Conservation (phyloP, 495 filamentous ascomycete genomes). For the Hypoxylon lienhwacheense region DNA sequence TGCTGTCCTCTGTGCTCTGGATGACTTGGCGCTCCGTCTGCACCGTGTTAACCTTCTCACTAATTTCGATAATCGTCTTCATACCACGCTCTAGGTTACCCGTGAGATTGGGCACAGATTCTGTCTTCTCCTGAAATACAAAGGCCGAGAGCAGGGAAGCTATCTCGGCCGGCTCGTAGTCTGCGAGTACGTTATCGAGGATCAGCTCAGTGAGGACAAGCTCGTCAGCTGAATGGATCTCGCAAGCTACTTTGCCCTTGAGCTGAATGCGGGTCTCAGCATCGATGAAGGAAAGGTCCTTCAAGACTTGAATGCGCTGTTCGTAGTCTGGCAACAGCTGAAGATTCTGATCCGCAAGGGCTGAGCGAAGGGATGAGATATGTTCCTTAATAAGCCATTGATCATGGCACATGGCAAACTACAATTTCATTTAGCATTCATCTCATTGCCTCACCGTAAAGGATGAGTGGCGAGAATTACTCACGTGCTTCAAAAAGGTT, state of each 20-base stretch:
- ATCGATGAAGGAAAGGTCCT: conserved; percentile 89
- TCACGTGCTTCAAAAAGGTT: conserved; percentile 81
- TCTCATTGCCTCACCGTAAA: neutral
- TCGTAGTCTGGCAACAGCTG: conserved; percentile 98
- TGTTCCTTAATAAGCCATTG: conserved; percentile 93
- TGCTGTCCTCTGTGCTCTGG: conserved; percentile 81
- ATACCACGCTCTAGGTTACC: conserved; percentile 79
- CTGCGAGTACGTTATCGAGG: conserved; percentile 91
- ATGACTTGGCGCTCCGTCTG: conserved; percentile 90
- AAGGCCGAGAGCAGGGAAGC: conserved; percentile 91
- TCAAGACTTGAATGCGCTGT: conserved; percentile 87
- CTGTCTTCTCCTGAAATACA: conserved; percentile 98
- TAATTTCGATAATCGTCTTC: conserved; percentile 81
- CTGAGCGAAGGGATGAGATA: conserved; percentile 76
- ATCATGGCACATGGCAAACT: conserved; percentile 89
- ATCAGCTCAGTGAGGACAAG: conserved; percentile 96
- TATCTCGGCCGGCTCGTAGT: conserved; percentile 95
- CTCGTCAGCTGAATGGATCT: conserved; percentile 97
- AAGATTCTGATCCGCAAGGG: conserved; percentile 95
- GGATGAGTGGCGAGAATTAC: conserved; percentile 33
- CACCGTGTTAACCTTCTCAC: conserved; percentile 84
- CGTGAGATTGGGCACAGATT: conserved; percentile 79
- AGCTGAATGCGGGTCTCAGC: conserved; percentile 79
- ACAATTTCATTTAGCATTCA: conserved; percentile 37
- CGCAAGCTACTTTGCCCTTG: conserved; percentile 97